Evolutionary conservation across 1,284 basidiomycete species (phyloP).

Genomic region (Trichosporon coremiiforme): DNA sequence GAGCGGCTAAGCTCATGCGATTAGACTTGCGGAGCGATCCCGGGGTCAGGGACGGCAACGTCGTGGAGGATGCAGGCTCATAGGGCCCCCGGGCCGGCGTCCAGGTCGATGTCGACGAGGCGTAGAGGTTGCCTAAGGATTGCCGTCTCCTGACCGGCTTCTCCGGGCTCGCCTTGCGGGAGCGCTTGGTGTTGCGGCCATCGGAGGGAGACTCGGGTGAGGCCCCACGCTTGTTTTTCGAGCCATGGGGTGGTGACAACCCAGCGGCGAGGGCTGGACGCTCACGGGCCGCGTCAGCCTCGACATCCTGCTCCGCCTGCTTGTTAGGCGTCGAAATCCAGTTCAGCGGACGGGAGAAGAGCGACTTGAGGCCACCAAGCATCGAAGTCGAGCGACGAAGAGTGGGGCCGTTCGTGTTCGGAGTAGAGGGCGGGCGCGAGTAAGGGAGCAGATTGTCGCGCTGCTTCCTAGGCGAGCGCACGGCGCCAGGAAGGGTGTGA

Average conservation of each 20-base stretch:
- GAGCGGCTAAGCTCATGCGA: conserved; percentile 22
- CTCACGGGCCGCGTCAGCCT: conserved; percentile 4
- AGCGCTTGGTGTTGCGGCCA: conserved; percentile 35
- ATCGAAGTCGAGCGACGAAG: conserved; percentile 25
- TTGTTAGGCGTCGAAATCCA: conserved; percentile 44
- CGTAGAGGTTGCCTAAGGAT: conserved; percentile 13
- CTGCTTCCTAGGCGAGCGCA: conserved; percentile 17
- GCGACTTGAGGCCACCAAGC: conserved; percentile 40
- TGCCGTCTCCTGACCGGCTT: conserved; percentile 17
- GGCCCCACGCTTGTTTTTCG: conserved; percentile 34
- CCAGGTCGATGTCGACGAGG: conserved; percentile 13
- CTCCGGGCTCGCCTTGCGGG: conserved; percentile 31
- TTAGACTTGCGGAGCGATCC: conserved; percentile 17
- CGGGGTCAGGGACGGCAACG: conserved; percentile 9
- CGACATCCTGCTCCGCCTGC: background rate
- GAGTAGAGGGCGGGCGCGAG: conserved; percentile 16
- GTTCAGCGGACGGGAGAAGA: conserved; percentile 43
- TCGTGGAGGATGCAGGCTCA: background rate
- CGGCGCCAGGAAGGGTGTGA: conserved; percentile 6
- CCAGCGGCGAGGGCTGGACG: conserved; percentile 10
- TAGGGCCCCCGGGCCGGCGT: background rate
- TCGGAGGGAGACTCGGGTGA: conserved; percentile 39
- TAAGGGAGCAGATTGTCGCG: conserved; percentile 15
- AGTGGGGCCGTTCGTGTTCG: conserved; percentile 9
- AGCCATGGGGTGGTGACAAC: conserved; percentile 3